A percentile compares a stretch with the other conserved stretches of the same genome.
Evolutionary conservation across 805 yeast genomes (phyloP).

Genomic region (Monosporozyma unispora): DNA sequence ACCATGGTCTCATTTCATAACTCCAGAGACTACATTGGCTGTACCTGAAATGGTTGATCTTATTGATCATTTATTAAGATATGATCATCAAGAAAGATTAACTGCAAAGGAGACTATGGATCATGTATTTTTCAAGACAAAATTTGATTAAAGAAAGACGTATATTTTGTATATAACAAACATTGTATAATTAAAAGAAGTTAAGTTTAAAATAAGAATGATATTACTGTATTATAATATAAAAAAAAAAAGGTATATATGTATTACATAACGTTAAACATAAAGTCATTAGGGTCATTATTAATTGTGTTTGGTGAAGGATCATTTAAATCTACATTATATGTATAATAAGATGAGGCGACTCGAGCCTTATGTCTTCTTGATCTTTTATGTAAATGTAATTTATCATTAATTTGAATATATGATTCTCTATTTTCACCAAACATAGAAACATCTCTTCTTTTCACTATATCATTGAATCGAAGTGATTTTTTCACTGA

Average conservation of each 20-base stretch:
- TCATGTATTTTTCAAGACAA: conserved; percentile 51
- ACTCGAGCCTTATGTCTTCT: neutral
- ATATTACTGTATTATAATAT: neutral
- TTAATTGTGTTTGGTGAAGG: neutral
- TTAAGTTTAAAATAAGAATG: neutral
- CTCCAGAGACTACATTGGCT: conserved; percentile 48
- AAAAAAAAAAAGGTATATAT: neutral
- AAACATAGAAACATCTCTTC: conserved; percentile 15
- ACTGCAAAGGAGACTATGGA: conserved; percentile 85
- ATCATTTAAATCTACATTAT: neutral
- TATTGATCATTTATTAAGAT: conserved; percentile 67
- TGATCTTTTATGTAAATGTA: neutral
- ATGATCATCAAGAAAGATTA: conserved; percentile 81
- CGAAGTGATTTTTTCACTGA: conserved; percentile 11
- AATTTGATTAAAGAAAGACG: conserved; percentile 9
- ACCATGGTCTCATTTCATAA: conserved; percentile 78
- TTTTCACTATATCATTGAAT: conserved; percentile 19
- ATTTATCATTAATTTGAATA: conserved; percentile 18
- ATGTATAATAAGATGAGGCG: neutral
- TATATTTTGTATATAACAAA: no score
- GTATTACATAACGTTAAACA: neutral
- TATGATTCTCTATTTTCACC: conserved; percentile 13
- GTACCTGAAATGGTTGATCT: conserved; percentile 63
- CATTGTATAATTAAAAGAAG: neutral
- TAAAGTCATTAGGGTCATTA: neutral